Percentiles rank a stretch among this genome's conserved stretches.
These are phyloP conservation scores for Balansia obtecta DNA, from an alignment of 2,329 filamentous ascomycete species.

Conservation along the genomic window DNA sequence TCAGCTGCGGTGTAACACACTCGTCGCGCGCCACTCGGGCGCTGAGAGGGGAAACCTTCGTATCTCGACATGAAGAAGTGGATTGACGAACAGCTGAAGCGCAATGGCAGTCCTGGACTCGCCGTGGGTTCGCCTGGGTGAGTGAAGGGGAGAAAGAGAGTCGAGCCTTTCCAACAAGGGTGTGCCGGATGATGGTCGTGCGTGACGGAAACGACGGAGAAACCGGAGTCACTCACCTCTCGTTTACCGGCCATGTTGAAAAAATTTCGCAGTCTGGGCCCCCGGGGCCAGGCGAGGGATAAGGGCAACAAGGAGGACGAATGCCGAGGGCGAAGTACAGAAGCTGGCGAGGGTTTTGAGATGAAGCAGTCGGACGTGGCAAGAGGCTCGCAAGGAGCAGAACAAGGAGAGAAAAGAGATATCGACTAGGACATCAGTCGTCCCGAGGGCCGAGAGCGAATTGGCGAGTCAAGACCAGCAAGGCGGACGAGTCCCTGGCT, in stretches of 20 bases:
- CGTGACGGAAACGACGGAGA: not conserved
- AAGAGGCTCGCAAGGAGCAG: not conserved
- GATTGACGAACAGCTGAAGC: not conserved
- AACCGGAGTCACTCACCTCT: conserved; percentile 7
- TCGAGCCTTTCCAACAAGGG: not conserved
- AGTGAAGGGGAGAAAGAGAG: not conserved
- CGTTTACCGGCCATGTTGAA: conserved; percentile 1
- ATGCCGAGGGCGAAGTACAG: not conserved
- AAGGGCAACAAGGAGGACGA: not conserved
- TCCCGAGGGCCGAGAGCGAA: not conserved
- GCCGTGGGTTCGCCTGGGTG: not conserved
- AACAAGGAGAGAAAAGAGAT: not conserved
- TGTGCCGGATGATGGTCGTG: not conserved
- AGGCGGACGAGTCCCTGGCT: not conserved
- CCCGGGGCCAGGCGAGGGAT: not conserved
- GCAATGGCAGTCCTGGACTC: not conserved
- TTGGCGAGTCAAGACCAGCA: not conserved
- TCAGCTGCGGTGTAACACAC: conserved; percentile 6
- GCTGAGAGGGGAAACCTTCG: not conserved
- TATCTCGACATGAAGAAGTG: not conserved
- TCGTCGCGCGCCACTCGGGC: conserved; percentile 5
- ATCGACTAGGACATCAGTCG: not conserved
- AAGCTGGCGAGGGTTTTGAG: not conserved
- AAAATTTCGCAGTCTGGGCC: not conserved
- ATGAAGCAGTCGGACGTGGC: not conserved